phyloP scores from a whole-genome alignment of 306 rosid species.

The Lathyrus aphaca region DNA sequence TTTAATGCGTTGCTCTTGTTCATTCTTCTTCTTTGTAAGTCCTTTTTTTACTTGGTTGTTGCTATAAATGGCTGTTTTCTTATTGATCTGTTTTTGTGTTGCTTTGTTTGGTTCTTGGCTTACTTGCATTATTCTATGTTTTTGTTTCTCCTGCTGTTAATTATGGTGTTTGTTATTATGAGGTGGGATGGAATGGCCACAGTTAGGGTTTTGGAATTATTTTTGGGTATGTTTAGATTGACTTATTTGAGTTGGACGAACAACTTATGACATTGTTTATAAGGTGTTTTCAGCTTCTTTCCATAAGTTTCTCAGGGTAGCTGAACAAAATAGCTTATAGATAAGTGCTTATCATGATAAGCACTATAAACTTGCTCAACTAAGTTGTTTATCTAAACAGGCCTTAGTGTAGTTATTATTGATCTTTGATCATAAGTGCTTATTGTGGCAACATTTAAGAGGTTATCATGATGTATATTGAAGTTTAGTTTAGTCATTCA shows the following conservation, averaged over 20 bases:
- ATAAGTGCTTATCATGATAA: background rate
- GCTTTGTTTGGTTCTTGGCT: background rate
- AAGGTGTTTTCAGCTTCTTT: background rate
- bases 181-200: slow-evolving; percentile 10
- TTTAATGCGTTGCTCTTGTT: slow-evolving; percentile 25
- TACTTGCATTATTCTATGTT: slow-evolving; percentile 34
- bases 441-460: background rate
- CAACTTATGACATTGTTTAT: background rate
- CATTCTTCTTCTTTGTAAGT: slow-evolving; percentile 58
- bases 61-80: background rate
- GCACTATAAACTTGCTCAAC: background rate
- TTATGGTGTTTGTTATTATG: slow-evolving; percentile 17
- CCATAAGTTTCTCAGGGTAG: background rate
- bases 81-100: slow-evolving; percentile 43
- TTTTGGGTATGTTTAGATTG: background rate
- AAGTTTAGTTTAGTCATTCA: slow-evolving; percentile 25
- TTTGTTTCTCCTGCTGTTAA: slow-evolving; percentile 3
- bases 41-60: background rate
- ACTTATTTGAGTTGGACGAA: background rate
- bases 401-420: background rate
- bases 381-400: background rate
- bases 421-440: slow-evolving; percentile 4
- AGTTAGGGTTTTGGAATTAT: slow-evolving; percentile 50
- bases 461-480: slow-evolving; percentile 9
- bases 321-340: background rate